phyloP scores from a whole-genome alignment of 192 early-diverging fungal genomes.

The Hyaloraphidium curvatum region DNA sequence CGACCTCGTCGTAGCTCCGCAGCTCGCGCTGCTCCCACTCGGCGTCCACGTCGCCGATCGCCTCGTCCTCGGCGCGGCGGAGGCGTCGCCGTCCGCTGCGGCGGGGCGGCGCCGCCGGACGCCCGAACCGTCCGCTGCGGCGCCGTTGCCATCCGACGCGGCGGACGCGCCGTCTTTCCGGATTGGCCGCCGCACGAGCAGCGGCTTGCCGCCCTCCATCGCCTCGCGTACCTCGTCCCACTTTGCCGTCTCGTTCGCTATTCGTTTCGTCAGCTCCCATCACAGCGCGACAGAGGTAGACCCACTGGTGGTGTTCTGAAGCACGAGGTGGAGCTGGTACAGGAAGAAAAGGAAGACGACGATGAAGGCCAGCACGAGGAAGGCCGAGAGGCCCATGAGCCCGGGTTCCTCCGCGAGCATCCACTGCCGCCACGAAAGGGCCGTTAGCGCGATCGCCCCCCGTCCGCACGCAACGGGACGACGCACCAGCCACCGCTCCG shows the following conservation, averaged over 20 bases:
- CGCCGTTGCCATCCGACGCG: no score
- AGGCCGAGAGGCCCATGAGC: conserved; percentile 16
- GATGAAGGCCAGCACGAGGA: conserved; percentile 15
- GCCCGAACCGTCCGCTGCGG: no score
- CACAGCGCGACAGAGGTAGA: neutral
- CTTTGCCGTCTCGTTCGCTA: conserved; percentile 29
- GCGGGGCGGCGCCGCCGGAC: no score
- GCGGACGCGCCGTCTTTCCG: no score
- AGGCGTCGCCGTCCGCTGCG: no score
- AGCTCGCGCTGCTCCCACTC: no score
- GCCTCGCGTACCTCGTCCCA: conserved; percentile 25
- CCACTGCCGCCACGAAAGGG: conserved; percentile 1
- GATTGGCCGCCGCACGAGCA: no score
- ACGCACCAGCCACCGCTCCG: conserved; percentile 18
- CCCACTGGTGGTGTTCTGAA: conserved; percentile 18
- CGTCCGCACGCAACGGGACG: neutral
- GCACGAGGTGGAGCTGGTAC: conserved; percentile 18
- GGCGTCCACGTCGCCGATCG: no score
- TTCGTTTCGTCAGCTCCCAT: conserved; percentile 6
- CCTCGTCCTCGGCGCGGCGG: no score
- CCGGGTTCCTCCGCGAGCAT: conserved; percentile 13
- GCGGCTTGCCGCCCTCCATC: no score
- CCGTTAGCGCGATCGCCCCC: neutral
- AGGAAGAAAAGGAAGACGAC: conserved; percentile 17
- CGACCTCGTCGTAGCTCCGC: no score